Base-by-base conservation (phyloP, 768 basidiomycete genomes). In the Asterophora lycoperdoides region DNA sequence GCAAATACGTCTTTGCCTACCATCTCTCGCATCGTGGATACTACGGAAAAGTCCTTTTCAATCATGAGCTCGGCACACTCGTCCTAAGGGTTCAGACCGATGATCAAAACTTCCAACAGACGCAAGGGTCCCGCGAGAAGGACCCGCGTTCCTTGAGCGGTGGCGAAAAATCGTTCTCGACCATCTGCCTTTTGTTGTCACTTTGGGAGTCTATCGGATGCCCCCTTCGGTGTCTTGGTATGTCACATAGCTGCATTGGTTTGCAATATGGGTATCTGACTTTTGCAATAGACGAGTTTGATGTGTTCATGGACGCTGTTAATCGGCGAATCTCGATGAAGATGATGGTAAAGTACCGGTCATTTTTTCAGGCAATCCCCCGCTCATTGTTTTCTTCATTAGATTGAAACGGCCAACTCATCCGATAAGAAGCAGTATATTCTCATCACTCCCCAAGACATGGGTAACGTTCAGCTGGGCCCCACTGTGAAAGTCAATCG, bases 141-240 rank as follows among this genome's bases (percentile, higher is more conserved):
- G 89, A 93, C 60, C 87, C 92, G 3, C 83, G 83, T 32, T 86
- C 87, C 26, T 74, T 94, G 14, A 91, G 89, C 56, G 94, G 94
- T 40, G 94, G 95, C 33, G 95, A 98, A 66, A 95, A 96, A 66
- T 94, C 91, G 6, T 99, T 96, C 69, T 89, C 93, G 5, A 98
- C 95, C 1, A 92, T 97, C 54, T 94, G 93, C 57, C 67, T 99
- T 44, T 71, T 99, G 40, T 71, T 98, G n/a, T 85, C 96, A 4
- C 74, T 99, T 38, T 99, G 96, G 96, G 90, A 96, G 59, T 85
- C 91, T 13, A 93, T 94, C 48, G 87, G 89, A 1, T 94, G 94
- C 62, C 96, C 96, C 1, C 74, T 99, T 39, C 76, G 96, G 50
- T 97, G 95, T 60, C 80, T 98, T 18, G 88, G 88, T 89, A 59